Conservation (phyloP, 805 yeast genomes). For the Spencermartinsiella europaea region DNA sequence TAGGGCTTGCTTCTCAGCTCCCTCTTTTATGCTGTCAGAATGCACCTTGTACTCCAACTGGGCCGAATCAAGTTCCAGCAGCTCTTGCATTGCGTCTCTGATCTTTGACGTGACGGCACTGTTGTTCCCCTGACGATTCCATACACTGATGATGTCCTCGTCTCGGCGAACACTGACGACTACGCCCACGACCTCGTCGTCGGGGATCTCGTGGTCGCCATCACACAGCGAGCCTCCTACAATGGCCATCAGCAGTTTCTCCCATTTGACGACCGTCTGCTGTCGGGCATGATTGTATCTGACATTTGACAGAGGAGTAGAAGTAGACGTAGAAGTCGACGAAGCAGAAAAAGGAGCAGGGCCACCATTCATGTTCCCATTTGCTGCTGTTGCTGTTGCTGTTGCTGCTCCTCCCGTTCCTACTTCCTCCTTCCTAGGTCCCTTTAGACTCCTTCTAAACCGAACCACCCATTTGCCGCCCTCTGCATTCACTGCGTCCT, state of each 20-base stretch:
- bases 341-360: neutral
- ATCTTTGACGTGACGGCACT: conserved; percentile 29
- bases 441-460: conserved; percentile 35
- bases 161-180: conserved; percentile 55
- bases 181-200: conserved; percentile 47
- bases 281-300: conserved; percentile 9
- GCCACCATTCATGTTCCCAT: too few species aligned
- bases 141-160: conserved; percentile 54
- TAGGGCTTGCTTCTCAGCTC: conserved; percentile 19
- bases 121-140: conserved; percentile 44
- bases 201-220: conserved; percentile 26
- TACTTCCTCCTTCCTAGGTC: conserved; percentile 11
- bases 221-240: conserved; percentile 44
- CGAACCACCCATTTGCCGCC: conserved; percentile 64
- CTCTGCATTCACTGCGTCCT: conserved; percentile 52
- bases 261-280: conserved; percentile 27
- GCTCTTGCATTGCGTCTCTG: conserved; percentile 18
- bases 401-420: neutral
- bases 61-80: conserved; percentile 15
- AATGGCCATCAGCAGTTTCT: conserved; percentile 45
- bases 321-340: neutral
- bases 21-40: conserved; percentile 28
- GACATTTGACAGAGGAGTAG: neutral
- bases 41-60: conserved; percentile 30
- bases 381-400: neutral